phyloP scores from a whole-genome alignment of 2,329 filamentous ascomycete species.

The Trichoderma gracile region DNA sequence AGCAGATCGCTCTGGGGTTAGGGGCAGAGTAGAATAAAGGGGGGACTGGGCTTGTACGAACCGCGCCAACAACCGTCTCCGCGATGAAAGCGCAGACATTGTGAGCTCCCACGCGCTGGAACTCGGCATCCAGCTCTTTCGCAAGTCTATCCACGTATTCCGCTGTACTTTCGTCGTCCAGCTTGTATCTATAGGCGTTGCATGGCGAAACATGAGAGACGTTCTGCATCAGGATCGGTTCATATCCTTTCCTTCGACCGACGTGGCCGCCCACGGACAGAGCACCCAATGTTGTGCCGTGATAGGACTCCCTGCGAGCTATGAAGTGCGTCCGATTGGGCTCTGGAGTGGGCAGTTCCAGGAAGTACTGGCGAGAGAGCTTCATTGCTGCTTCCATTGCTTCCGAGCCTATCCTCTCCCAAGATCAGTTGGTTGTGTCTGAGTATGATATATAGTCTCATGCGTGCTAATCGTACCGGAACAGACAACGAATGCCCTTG shows the following conservation, averaged over 20 bases:
- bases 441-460: too few relatives aligned
- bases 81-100: slow-evolving; percentile 52
- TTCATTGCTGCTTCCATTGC: slow-evolving; percentile 3
- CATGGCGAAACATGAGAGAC: background rate
- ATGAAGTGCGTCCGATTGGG: background rate
- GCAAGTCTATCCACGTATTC: slow-evolving; percentile 45
- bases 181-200: background rate
- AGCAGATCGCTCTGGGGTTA: background rate
- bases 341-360: background rate
- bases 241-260: background rate
- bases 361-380: background rate
- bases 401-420: background rate
- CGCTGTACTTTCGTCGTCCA: slow-evolving; percentile 11
- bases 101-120: slow-evolving; percentile 47
- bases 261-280: background rate
- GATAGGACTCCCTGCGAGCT: slow-evolving; percentile 5
- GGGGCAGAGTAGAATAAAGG: background rate
- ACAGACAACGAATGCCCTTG: background rate
- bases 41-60: background rate
- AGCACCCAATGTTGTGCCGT: background rate
- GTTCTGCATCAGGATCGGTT: background rate
- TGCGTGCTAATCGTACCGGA: background rate
- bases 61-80: slow-evolving; percentile 51
- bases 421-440: background rate
- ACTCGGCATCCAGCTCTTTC: slow-evolving; percentile 50